phyloP scores from a whole-genome alignment of 2,329 filamentous ascomycete species.

The Hypoxylon sp. region DNA sequence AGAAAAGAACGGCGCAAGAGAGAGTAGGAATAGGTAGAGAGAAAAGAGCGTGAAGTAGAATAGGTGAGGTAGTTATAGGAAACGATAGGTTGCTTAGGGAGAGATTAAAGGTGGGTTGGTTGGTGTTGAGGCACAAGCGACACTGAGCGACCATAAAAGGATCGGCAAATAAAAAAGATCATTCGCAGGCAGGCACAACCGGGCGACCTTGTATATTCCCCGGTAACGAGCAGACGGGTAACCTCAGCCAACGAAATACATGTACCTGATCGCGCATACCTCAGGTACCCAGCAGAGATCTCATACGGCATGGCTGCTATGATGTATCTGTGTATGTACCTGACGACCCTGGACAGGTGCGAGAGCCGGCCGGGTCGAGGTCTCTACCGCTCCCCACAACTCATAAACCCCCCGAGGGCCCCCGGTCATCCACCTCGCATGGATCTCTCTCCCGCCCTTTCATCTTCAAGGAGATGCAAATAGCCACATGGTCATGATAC shows the following conservation, averaged over 20 bases:
- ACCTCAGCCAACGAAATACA: background rate
- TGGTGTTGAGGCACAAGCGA: constrained; percentile 6
- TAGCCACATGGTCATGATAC: constrained; percentile 29
- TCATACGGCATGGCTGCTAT: too few relatives aligned
- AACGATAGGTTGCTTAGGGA: constrained; percentile 17
- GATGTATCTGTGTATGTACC: too few relatives aligned
- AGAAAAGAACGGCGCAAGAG: constrained; percentile 29
- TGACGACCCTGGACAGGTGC: too few relatives aligned
- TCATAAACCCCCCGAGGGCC: too few relatives aligned
- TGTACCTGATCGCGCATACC: too few relatives aligned
- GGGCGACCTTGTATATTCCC: too few relatives aligned
- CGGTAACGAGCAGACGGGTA: background rate
- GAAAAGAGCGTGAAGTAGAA: too few relatives aligned
- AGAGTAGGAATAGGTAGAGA: constrained; percentile 36
- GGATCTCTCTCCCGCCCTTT: constrained; percentile 7
- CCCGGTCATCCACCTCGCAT: too few relatives aligned
- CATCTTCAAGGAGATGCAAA: constrained; percentile 14
- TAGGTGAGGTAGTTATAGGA: constrained; percentile 14
- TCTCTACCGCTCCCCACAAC: background rate
- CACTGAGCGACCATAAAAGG: background rate
- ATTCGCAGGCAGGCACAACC: background rate
- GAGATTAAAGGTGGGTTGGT: constrained; percentile 4
- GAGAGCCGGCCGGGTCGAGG: too few relatives aligned
- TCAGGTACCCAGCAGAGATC: too few relatives aligned
- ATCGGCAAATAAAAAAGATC: constrained; percentile 4